Evolutionary conservation across 768 basidiomycete species (phyloP).

Genomic region (Boletus vermiculosoides): DNA sequence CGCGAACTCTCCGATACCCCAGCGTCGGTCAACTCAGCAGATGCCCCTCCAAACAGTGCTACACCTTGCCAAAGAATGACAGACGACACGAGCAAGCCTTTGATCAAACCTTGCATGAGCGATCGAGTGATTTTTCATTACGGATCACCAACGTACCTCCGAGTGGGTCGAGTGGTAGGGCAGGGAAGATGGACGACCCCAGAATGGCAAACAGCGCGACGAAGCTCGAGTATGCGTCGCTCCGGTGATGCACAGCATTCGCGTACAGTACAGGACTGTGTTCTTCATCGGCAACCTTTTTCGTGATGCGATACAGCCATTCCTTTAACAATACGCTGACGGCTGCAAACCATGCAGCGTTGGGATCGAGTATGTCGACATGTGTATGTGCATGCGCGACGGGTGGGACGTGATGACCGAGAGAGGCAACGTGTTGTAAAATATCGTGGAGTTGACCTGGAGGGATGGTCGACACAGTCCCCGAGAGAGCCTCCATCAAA

Average conservation of each 20-base stretch:
- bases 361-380: slow-evolving; percentile 69
- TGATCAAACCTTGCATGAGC: slow-evolving; percentile 5
- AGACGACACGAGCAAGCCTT: slow-evolving; percentile 85
- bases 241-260: slow-evolving; percentile 98
- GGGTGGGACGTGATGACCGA: slow-evolving; percentile 51
- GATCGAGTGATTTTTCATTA: not conserved
- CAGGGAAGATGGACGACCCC: slow-evolving; percentile 82
- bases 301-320: slow-evolving; percentile 88
- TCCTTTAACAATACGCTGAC: slow-evolving; percentile 82
- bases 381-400: slow-evolving; percentile 58
- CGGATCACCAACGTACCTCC: slow-evolving; percentile 57
- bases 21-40: slow-evolving; percentile 82
- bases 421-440: slow-evolving; percentile 54
- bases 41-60: slow-evolving; percentile 61
- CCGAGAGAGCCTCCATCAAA: slow-evolving; percentile 68
- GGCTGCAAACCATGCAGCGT: slow-evolving; percentile 96
- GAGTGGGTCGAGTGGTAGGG: slow-evolving; percentile 88
- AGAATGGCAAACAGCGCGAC: slow-evolving; percentile 93
- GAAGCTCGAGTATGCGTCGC: slow-evolving; percentile 89
- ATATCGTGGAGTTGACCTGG: slow-evolving; percentile 63
- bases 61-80: slow-evolving; percentile 83
- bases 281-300: slow-evolving; percentile 87
- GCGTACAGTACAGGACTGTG: slow-evolving; percentile 88
- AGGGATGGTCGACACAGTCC: slow-evolving; percentile 61
- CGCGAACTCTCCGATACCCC: slow-evolving; percentile 62